Evolutionary conservation across 805 yeast genomes (phyloP).

Genomic region (Debaryomyces maramus): DNA sequence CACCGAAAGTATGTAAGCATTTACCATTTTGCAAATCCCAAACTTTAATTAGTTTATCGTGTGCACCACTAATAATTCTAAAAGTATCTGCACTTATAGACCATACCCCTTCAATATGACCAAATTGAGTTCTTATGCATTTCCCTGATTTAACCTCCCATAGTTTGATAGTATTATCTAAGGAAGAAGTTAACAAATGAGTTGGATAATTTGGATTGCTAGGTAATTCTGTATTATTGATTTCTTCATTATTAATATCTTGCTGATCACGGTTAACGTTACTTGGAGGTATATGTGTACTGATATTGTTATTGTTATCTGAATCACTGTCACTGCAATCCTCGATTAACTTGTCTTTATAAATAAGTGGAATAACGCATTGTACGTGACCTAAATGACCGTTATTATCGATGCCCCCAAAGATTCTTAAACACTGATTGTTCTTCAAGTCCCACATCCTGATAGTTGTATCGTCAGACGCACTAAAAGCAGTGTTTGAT

Average conservation of each 20-base stretch:
- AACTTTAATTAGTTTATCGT: conserved; percentile 82
- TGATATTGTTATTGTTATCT: conserved; percentile 12
- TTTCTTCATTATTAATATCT: conserved; percentile 9
- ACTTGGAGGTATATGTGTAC: too few species aligned
- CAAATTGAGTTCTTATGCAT: conserved; percentile 92
- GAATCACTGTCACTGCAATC: conserved; percentile 45
- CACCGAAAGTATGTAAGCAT: conserved; percentile 90
- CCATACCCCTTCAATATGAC: conserved; percentile 99
- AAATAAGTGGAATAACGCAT: conserved; percentile 80
- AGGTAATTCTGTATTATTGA: conserved; percentile 15
- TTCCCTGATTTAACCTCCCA: conserved; percentile 89
- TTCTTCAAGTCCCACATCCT: conserved; percentile 91
- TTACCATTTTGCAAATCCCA: conserved; percentile 97
- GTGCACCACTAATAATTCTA: conserved; percentile 92
- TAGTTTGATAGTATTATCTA: conserved; percentile 88
- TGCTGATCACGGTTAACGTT: conserved; percentile 9
- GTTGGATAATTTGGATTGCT: conserved; percentile 58
- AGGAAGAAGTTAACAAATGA: conserved; percentile 79
- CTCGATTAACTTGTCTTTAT: conserved; percentile 59
- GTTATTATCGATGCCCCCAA: conserved; percentile 68
- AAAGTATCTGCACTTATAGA: conserved; percentile 94
- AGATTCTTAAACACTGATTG: conserved; percentile 74
- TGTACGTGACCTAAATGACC: conserved; percentile 97
- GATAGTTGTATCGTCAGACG: conserved; percentile 89
- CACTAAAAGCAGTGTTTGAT: conserved; percentile 77